phyloP scores from a whole-genome alignment of 23 red algal genomes.

The Gracilaria domingensis region DNA sequence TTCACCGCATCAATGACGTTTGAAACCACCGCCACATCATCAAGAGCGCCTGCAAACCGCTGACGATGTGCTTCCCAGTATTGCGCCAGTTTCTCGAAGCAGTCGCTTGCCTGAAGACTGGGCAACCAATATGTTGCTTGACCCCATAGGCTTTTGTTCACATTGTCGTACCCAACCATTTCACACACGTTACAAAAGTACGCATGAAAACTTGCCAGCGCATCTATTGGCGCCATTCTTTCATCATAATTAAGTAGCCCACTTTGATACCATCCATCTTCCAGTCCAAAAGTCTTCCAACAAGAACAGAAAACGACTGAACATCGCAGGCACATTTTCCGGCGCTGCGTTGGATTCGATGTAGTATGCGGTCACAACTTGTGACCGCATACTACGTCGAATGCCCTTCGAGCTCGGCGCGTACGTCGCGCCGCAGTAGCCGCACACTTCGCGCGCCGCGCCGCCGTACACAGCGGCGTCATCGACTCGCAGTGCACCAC shows the following conservation, averaged over 20 bases:
- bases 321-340: no score
- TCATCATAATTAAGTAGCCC: conserved; percentile 42
- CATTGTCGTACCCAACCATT: conserved; percentile 12
- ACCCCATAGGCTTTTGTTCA: conserved; percentile 42
- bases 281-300: no score
- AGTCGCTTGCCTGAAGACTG: conserved; percentile 47
- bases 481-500: no score
- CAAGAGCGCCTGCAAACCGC: conserved; percentile 16
- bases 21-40: conserved; percentile 8
- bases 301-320: no score
- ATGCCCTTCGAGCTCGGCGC: not conserved
- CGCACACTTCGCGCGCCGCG: no score
- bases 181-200: conserved; percentile 61
- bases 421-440: conserved; percentile 78
- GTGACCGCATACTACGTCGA: no score
- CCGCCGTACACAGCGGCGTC: no score
- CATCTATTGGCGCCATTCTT: conserved; percentile 16
- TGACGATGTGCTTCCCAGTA: conserved; percentile 38
- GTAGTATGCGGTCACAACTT: no score
- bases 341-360: no score
- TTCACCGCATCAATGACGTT: conserved; percentile 18
- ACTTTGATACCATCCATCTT: conserved; percentile 62
- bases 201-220: no score
- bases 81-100: conserved; percentile 34
- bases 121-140: conserved; percentile 67